Evolutionary conservation across 148 eudicot genomes (phyloP).

Genomic region (Arctostaphylos glauca): DNA sequence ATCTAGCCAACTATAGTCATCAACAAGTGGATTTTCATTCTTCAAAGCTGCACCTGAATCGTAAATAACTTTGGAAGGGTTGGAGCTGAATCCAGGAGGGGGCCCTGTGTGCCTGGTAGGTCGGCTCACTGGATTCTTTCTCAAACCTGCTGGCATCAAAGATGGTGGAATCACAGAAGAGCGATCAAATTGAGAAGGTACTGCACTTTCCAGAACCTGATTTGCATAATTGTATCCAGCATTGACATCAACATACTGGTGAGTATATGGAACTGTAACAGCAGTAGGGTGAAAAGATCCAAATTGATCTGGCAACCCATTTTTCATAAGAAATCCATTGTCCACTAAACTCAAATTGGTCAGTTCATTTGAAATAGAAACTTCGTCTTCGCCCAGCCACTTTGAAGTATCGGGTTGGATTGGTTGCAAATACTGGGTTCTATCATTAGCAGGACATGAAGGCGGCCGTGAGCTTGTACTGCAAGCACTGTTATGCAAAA

Average conservation of each 20-base stretch:
- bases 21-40: constrained; percentile 48
- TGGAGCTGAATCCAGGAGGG: constrained; percentile 82
- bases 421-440: constrained; percentile 38
- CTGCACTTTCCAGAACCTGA: constrained; percentile 36
- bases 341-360: constrained; percentile 47
- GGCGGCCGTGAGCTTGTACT: constrained; percentile 27
- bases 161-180: constrained; percentile 32
- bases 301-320: constrained; percentile 29
- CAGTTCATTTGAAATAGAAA: constrained; percentile 49
- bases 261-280: constrained; percentile 50
- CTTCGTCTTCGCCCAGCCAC: constrained; percentile 43
- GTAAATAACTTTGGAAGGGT: constrained; percentile 42
- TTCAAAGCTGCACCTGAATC: constrained; percentile 34
- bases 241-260: constrained; percentile 38
- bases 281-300: constrained; percentile 44
- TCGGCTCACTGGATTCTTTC: constrained; percentile 78
- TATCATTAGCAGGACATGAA: constrained; percentile 22
- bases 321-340: constrained; percentile 44
- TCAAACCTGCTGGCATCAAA: constrained; percentile 36
- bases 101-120: constrained; percentile 84
- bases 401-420: constrained; percentile 34
- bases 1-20: constrained; percentile 98
- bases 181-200: constrained; percentile 41
- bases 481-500: constrained; percentile 27
- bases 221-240: constrained; percentile 31